Conservation (phyloP, 768 basidiomycete species). For the Podaxis mareebaensis region DNA sequence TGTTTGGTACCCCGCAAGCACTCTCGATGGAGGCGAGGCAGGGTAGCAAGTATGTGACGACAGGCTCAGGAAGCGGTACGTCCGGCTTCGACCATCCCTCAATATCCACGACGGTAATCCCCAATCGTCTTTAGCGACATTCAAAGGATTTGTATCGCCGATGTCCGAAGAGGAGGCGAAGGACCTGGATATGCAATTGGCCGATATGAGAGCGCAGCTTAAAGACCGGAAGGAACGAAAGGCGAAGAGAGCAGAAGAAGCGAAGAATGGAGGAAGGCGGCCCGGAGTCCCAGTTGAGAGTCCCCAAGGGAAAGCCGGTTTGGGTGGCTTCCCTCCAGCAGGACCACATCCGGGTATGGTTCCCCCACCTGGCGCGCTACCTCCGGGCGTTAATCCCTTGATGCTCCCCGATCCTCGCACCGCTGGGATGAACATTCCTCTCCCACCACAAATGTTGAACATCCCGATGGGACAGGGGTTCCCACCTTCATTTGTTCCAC, state of each 20-base stretch:
- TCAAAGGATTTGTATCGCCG: not conserved
- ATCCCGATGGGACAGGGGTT: too few relatives aligned
- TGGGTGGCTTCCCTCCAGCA: too few relatives aligned
- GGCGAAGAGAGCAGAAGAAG: slow-evolving; percentile 2
- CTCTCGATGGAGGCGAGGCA: not conserved
- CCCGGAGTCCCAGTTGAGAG: too few relatives aligned
- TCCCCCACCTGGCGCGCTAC: too few relatives aligned
- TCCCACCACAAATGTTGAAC: too few relatives aligned
- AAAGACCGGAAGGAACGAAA: not conserved
- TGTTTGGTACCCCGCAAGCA: not conserved
- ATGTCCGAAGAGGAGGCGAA: not conserved
- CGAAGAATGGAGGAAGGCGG: not conserved
- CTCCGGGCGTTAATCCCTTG: too few relatives aligned
- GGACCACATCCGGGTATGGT: too few relatives aligned
- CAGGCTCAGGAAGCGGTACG: not conserved
- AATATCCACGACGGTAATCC: not conserved
- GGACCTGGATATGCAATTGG: not conserved
- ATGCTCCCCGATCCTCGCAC: too few relatives aligned
- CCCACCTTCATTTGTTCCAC: too few relatives aligned
- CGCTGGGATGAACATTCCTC: too few relatives aligned
- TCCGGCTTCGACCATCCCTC: not conserved
- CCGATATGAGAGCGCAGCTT: not conserved
- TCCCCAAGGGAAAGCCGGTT: not conserved
- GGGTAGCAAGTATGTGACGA: not conserved
- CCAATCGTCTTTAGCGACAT: not conserved